Percentiles rank a stretch among this genome's conserved stretches.
phyloP scores from a whole-genome alignment of 495 filamentous ascomycete genomes.

The Patellaria atrata region DNA sequence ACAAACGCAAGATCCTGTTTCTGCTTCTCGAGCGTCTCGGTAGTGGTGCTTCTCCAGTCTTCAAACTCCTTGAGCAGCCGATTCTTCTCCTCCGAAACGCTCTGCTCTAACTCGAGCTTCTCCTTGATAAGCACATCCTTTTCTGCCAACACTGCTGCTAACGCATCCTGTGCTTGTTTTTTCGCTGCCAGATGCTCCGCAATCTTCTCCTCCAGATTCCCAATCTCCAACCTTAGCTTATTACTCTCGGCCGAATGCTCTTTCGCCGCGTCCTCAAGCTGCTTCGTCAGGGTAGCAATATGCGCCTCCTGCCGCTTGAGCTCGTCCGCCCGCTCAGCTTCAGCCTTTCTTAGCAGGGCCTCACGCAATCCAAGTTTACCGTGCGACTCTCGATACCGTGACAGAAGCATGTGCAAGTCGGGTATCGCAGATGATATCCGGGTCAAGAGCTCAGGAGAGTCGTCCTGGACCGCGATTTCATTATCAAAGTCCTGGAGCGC shows the following conservation, averaged over 20 bases:
- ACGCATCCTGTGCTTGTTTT: slow-evolving; percentile 11
- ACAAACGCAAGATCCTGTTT: slow-evolving; percentile 15
- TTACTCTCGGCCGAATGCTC: slow-evolving; percentile 19
- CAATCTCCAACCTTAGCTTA: slow-evolving; percentile 20
- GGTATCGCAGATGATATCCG: slow-evolving; percentile 20
- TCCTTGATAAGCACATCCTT: slow-evolving; percentile 8
- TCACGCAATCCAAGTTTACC: slow-evolving; percentile 19
- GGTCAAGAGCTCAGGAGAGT: slow-evolving; percentile 13
- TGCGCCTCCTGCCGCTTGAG: slow-evolving; percentile 20
- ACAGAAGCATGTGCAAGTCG: slow-evolving; percentile 19
- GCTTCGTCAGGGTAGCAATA: slow-evolving; percentile 16
- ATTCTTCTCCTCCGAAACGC: slow-evolving; percentile 9
- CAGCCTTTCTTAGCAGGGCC: slow-evolving; percentile 14
- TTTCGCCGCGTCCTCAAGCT: slow-evolving; percentile 11
- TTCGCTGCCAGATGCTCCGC: slow-evolving; percentile 8
- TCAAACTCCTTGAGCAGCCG: slow-evolving; percentile 14
- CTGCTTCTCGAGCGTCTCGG: slow-evolving; percentile 10
- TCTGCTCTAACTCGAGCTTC: slow-evolving; percentile 10
- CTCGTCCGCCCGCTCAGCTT: slow-evolving; percentile 17
- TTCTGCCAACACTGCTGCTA: slow-evolving; percentile 8
- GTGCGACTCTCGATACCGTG: slow-evolving; percentile 19
- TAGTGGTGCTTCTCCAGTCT: slow-evolving; percentile 16
- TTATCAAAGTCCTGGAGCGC: slow-evolving; percentile 9
- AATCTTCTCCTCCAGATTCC: slow-evolving; percentile 24
- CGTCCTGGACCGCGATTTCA: slow-evolving; percentile 14